A percentile compares a stretch with the other conserved stretches of the same genome.
phyloP scores from a whole-genome alignment of 306 rosid genomes.

The Nissolia schottii region DNA sequence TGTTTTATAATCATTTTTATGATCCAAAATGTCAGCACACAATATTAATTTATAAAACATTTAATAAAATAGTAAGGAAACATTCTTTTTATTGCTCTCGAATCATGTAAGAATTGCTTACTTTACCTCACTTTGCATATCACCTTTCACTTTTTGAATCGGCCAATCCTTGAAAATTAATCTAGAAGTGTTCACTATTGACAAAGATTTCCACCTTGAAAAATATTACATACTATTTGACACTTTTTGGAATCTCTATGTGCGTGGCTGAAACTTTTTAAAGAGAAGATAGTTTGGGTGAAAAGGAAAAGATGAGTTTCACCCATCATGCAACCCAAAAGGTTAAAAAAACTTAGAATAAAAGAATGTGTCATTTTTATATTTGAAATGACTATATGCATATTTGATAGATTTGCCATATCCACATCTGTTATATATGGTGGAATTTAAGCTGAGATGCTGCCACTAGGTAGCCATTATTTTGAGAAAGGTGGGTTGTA shows the following conservation, averaged over 20 bases:
- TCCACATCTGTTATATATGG: slow-evolving; percentile 18
- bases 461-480: slow-evolving; percentile 12
- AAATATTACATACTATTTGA: slow-evolving; percentile 18
- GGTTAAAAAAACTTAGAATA: not conserved
- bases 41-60: no score
- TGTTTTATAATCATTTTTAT: no score
- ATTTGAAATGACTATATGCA: not conserved
- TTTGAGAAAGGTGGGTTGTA: slow-evolving; percentile 16
- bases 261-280: not conserved
- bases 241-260: slow-evolving; percentile 10
- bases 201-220: not conserved
- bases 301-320: not conserved
- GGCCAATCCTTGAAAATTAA: not conserved
- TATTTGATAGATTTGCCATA: not conserved
- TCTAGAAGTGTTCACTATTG: slow-evolving; percentile 21
- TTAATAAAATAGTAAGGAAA: no score
- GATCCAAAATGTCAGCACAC: no score
- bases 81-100: no score
- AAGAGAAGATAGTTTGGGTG: not conserved
- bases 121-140: no score
- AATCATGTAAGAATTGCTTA: no score
- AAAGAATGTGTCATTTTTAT: not conserved
- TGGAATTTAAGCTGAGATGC: slow-evolving; percentile 23
- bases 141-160: slow-evolving; percentile 5
- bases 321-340: not conserved